Percentiles rank a stretch among this genome's conserved stretches.
phyloP scores from a whole-genome alignment of 2,329 filamentous ascomycete genomes.

The Epichloe scottii region DNA sequence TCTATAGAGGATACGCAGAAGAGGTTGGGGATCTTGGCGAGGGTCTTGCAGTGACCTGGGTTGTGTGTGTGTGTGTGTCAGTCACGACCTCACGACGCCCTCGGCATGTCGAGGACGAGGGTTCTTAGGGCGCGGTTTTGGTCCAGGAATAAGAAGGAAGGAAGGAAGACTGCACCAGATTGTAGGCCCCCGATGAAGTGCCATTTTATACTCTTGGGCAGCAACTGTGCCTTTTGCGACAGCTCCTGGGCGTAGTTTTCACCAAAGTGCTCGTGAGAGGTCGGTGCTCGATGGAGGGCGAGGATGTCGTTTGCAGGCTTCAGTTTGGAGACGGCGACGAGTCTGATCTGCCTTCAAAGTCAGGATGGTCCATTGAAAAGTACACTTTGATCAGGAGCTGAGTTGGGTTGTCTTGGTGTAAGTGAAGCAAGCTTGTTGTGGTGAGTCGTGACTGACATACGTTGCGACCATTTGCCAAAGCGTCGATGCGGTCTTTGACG shows the following conservation, averaged over 20 bases:
- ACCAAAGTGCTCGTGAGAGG: conserved; percentile 67
- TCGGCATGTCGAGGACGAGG: no score
- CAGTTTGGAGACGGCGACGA: conserved; percentile 92
- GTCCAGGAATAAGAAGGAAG: no score
- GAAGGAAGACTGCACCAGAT: conserved; percentile 35
- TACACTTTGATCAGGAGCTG: background rate
- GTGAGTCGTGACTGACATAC: conserved; percentile 27
- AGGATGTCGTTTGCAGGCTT: conserved; percentile 89
- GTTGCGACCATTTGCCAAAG: conserved; percentile 39
- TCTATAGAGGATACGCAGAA: conserved; percentile 90
- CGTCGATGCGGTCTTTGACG: conserved; percentile 45
- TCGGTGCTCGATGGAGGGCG: conserved; percentile 55
- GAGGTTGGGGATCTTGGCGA: conserved; percentile 79
- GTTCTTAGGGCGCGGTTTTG: no score
- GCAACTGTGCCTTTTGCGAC: conserved; percentile 66
- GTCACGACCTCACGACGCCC: background rate
- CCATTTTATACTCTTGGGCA: conserved; percentile 72
- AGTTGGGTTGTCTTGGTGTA: background rate
- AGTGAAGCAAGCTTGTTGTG: background rate
- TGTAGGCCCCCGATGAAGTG: conserved; percentile 95
- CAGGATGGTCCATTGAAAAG: background rate
- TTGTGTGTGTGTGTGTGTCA: background rate
- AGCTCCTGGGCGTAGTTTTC: conserved; percentile 96
- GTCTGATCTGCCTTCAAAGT: conserved; percentile 45
- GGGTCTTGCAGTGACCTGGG: conserved; percentile 73